Evolutionary conservation across 2,329 filamentous ascomycete species (phyloP).

Genomic region (Emergomyces orientalis): DNA sequence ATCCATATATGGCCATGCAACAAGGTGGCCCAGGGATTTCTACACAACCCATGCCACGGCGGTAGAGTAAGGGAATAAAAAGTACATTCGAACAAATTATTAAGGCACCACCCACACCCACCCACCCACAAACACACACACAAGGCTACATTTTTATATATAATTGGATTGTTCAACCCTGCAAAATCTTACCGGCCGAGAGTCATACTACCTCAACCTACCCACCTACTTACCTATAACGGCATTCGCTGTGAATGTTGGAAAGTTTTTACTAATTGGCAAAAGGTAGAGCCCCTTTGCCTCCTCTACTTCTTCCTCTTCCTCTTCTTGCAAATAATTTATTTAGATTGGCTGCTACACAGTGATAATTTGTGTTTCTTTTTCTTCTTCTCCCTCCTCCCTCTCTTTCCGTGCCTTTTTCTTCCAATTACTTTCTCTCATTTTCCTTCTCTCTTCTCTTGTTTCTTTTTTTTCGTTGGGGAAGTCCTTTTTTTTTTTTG

Average conservation of each 20-base stretch:
- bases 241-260: neutral
- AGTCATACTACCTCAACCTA: neutral
- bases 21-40: conserved; percentile 27
- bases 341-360: conserved; percentile 6
- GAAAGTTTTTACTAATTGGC: neutral
- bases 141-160: neutral
- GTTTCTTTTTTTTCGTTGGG: neutral
- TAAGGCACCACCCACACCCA: neutral
- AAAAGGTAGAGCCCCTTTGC: no score
- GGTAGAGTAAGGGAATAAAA: conserved; percentile 17
- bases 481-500: neutral
- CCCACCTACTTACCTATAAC: neutral
- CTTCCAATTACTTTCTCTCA: neutral
- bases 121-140: neutral
- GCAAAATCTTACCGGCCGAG: neutral
- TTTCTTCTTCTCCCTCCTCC: conserved; percentile 8
- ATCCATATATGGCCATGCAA: conserved; percentile 39
- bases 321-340: conserved; percentile 16
- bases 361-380: neutral
- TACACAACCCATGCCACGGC: conserved; percentile 28
- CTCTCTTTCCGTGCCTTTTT: neutral
- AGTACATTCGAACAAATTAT: neutral
- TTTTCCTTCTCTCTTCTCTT: neutral
- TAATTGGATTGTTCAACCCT: neutral
- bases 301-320: no score